Percentiles rank a stretch among this genome's conserved stretches.
These are phyloP conservation scores for Phlebiopsis flavidoalba DNA, from an alignment of 768 basidiomycete genomes.

Conservation along the genomic window DNA sequence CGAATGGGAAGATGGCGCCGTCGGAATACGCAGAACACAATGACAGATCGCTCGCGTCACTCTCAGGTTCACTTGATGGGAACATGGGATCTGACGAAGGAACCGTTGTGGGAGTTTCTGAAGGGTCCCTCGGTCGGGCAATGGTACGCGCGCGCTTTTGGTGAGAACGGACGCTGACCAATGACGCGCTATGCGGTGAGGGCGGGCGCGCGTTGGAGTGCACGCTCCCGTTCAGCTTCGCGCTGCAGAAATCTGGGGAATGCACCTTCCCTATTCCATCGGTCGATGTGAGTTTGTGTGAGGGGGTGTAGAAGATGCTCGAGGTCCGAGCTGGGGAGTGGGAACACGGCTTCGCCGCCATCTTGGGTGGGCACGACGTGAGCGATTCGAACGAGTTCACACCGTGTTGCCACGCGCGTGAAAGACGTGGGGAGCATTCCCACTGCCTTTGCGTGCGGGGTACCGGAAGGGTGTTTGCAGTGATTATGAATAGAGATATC, in stretches of 20 bases:
- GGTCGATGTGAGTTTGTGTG: constrained; percentile 13
- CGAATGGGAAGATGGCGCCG: constrained; percentile 16
- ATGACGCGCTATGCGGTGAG: constrained; percentile 8
- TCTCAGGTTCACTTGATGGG: neutral
- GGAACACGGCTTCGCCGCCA: constrained; percentile 5
- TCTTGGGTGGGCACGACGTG: constrained; percentile 11
- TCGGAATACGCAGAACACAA: constrained; percentile 6
- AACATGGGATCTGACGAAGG: constrained; percentile 3
- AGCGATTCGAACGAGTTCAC: constrained; percentile 17
- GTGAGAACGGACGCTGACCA: constrained; percentile 1
- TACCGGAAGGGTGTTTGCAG: constrained; percentile 48
- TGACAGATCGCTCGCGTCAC: neutral
- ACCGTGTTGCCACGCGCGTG: constrained; percentile 29
- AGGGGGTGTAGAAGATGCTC: neutral
- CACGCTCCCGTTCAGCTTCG: constrained; percentile 16
- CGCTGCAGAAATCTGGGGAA: constrained; percentile 24
- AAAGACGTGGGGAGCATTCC: constrained; percentile 62
- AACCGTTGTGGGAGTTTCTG: neutral
- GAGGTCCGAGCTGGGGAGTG: neutral
- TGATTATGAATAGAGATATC: constrained; percentile 57
- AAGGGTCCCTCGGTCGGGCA: constrained; percentile 10
- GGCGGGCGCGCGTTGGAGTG: constrained; percentile 7
- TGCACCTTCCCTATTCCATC: constrained; percentile 24
- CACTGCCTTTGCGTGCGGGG: constrained; percentile 49
- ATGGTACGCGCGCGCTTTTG: constrained; percentile 12